Conservation (phyloP, 148 eudicot genomes). For the Camellia lanceoleosa region DNA sequence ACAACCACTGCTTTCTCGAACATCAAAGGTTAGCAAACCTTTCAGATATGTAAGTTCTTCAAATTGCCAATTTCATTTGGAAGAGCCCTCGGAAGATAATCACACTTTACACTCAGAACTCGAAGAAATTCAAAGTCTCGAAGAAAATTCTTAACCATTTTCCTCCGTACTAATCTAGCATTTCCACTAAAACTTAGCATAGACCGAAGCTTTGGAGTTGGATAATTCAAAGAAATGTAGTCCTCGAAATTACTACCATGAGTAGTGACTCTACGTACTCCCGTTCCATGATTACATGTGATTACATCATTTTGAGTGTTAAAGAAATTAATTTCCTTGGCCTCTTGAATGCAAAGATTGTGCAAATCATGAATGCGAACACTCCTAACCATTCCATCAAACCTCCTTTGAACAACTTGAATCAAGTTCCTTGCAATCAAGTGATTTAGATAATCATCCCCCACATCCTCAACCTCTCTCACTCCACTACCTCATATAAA, state of each 20-base stretch:
- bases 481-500: background rate
- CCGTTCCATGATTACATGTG: too few species aligned
- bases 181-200: background rate
- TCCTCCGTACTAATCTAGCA: background rate
- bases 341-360: conserved; percentile 2
- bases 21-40: background rate
- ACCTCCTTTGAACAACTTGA: conserved; percentile 5
- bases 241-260: background rate
- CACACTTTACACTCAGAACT: background rate
- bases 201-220: background rate
- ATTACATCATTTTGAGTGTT: background rate
- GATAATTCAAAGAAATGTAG: background rate
- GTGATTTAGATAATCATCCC: background rate
- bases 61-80: conserved; percentile 13
- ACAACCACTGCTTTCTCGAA: background rate
- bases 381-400: conserved; percentile 14
- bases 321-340: conserved; percentile 6
- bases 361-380: conserved; percentile 19
- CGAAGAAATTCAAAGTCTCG: background rate
- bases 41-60: conserved; percentile 10
- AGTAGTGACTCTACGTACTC: conserved; percentile 10
- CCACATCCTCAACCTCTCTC: background rate
- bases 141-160: background rate
- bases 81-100: background rate
- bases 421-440: conserved; percentile 15